A percentile compares a stretch with the other conserved stretches of the same genome.
These are phyloP conservation scores for Colletotrichum cordylinicola DNA, from an alignment of 2,329 filamentous ascomycete species.

Conservation along the genomic window DNA sequence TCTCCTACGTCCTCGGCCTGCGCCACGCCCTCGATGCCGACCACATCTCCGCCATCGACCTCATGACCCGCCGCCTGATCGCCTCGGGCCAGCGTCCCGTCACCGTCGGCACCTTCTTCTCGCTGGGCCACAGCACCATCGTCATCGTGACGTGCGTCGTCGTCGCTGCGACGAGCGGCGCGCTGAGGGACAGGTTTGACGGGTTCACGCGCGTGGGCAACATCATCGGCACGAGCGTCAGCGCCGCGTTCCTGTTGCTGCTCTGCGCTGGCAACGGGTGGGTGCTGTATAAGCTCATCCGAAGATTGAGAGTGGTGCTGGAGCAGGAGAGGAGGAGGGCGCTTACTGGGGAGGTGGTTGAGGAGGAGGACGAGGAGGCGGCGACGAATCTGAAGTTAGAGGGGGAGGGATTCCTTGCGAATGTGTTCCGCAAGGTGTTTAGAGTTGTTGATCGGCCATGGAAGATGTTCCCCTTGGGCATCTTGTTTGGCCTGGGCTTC, in stretches of 20 bases:
- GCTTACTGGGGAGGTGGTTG: conserved; percentile 27
- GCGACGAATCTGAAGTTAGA: conserved; percentile 70
- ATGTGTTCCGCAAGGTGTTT: conserved; percentile 77
- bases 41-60: conserved; percentile 85
- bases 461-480: conserved; percentile 95
- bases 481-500: conserved; percentile 91
- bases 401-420: conserved; percentile 77
- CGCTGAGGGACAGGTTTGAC: conserved; percentile 81
- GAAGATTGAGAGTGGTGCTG: conserved; percentile 69
- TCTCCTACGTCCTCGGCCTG: conserved; percentile 88
- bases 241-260: conserved; percentile 81
- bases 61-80: conserved; percentile 90
- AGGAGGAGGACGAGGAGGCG: conserved; percentile 30
- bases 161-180: conserved; percentile 88
- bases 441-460: conserved; percentile 76
- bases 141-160: conserved; percentile 90
- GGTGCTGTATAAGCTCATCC: conserved; percentile 81
- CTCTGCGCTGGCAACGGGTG: conserved; percentile 85
- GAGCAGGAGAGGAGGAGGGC: conserved; percentile 34
- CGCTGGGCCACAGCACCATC: conserved; percentile 90
- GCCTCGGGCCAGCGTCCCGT: conserved; percentile 86
- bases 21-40: conserved; percentile 98
- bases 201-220: conserved; percentile 81
- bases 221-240: conserved; percentile 89
- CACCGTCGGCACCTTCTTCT: conserved; percentile 94